Percentiles rank a stretch among this genome's conserved stretches.
Evolutionary conservation across 1,284 basidiomycete genomes (phyloP).

Genomic region (Cutaneotrichosporon sp.): DNA sequence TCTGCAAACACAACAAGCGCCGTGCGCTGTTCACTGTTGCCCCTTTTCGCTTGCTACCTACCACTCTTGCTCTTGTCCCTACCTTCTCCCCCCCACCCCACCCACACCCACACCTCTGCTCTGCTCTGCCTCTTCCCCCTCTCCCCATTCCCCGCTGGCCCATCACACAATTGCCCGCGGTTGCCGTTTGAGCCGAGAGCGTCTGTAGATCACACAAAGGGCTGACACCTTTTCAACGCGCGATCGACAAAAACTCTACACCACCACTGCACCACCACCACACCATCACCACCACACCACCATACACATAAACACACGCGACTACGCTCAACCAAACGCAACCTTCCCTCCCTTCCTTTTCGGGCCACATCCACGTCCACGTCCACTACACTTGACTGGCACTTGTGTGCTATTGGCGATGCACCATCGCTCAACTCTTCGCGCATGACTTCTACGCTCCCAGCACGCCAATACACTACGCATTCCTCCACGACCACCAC

Average conservation of each 20-base stretch:
- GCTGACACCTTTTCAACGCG: slow-evolving; percentile 1
- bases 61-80: too few relatives aligned
- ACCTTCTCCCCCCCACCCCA: too few relatives aligned
- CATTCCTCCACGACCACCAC: neutral
- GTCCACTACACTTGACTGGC: neutral
- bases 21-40: too few relatives aligned
- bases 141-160: neutral
- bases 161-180: neutral
- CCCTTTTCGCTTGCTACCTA: too few relatives aligned
- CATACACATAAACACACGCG: neutral
- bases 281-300: too few relatives aligned
- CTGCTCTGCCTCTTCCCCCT: neutral
- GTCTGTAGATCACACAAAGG: slow-evolving; percentile 1
- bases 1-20: too few relatives aligned
- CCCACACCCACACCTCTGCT: neutral
- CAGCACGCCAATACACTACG: neutral
- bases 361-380: neutral
- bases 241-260: slow-evolving; percentile 1
- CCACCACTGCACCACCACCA: too few relatives aligned
- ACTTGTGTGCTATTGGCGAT: neutral
- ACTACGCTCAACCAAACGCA: neutral
- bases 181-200: too few relatives aligned
- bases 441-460: neutral
- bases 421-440: neutral
- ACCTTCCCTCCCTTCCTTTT: neutral